Evolutionary conservation across 2,329 filamentous ascomycete genomes (phyloP).

Genomic region (Trichoderma sp.): DNA sequence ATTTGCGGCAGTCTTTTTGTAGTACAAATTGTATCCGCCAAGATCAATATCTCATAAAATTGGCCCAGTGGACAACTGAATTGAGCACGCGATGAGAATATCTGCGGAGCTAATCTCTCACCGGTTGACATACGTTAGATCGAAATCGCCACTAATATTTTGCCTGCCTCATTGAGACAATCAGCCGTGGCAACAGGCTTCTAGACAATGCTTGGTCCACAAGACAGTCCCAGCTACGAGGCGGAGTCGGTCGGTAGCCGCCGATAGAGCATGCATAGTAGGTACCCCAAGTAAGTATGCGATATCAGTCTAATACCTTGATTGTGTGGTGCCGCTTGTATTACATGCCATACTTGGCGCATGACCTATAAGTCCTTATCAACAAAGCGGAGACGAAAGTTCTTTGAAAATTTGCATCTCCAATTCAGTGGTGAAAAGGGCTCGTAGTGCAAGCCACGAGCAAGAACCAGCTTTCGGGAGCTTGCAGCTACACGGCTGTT

Average conservation of each 20-base stretch:
- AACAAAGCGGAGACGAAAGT: neutral
- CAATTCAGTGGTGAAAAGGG: neutral
- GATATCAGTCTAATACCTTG: neutral
- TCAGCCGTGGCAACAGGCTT: conserved; percentile 10
- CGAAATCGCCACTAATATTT: conserved; percentile 13
- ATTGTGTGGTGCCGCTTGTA: neutral
- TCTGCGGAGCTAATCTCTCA: conserved; percentile 7
- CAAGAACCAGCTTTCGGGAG: neutral
- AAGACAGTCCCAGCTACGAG: neutral
- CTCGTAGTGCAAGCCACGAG: neutral
- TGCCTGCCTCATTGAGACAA: conserved; percentile 23
- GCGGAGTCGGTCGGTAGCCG: neutral
- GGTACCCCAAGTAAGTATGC: no score
- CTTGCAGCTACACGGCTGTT: neutral
- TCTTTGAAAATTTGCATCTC: neutral
- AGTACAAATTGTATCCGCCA: conserved; percentile 3
- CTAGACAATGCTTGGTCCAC: conserved; percentile 1
- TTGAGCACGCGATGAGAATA: conserved; percentile 19
- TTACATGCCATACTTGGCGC: neutral
- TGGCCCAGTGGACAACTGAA: neutral
- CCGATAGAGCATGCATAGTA: neutral
- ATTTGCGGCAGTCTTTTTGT: conserved; percentile 6
- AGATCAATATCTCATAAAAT: neutral
- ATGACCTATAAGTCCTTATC: neutral
- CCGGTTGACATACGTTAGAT: conserved; percentile 1